Evolutionary conservation across 768 basidiomycete species (phyloP).

Genomic region (Chalciporus chontae): DNA sequence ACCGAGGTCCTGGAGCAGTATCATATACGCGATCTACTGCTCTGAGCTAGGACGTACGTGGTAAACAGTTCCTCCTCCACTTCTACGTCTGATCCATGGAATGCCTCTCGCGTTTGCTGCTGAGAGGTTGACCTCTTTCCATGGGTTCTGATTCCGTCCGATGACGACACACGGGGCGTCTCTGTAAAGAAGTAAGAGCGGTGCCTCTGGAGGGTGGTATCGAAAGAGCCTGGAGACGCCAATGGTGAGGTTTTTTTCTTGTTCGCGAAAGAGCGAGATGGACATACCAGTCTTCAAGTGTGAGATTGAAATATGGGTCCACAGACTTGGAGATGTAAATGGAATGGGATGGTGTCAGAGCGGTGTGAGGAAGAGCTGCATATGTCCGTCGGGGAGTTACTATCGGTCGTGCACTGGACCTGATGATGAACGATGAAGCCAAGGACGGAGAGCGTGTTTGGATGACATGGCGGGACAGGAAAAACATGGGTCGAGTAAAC

Average conservation of each 20-base stretch:
- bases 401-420: not conserved
- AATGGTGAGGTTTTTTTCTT: too few species aligned
- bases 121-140: conserved; percentile 89
- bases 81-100: conserved; percentile 79
- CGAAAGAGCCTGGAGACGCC: conserved; percentile 63
- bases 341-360: conserved; percentile 39
- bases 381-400: conserved; percentile 18
- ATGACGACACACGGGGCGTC: conserved; percentile 89
- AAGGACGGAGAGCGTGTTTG: conserved; percentile 19
- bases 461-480: conserved; percentile 26
- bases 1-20: conserved; percentile 71
- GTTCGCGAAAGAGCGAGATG: conserved; percentile 2
- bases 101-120: conserved; percentile 51
- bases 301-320: conserved; percentile 86
- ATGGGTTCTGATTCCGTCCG: conserved; percentile 96
- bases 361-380: conserved; percentile 11
- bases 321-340: conserved; percentile 75
- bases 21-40: not conserved
- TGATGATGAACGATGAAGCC: not conserved
- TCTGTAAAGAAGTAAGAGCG: conserved; percentile 83
- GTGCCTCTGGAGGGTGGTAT: conserved; percentile 59
- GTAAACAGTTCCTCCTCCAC: conserved; percentile 95
- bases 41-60: conserved; percentile 57
- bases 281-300: conserved; percentile 84
- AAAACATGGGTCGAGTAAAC: too few species aligned